Evolutionary conservation across 257 asterid species (phyloP), one percentile per base, ranked within the genome.

Genomic region (Fraxinus quadrangulata): DNA sequence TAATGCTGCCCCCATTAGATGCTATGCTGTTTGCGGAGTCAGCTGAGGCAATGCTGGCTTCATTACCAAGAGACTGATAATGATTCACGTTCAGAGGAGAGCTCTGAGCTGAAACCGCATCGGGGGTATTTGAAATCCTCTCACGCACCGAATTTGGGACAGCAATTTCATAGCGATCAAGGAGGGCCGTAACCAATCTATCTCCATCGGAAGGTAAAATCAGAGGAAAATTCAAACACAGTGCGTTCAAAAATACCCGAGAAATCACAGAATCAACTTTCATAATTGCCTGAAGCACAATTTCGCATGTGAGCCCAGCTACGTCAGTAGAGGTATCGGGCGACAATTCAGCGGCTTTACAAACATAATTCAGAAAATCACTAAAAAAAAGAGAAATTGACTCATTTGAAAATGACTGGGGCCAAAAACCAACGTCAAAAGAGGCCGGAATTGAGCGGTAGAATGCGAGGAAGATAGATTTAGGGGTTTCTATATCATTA

Each of bases 391-490:
- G 84, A 21, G 93, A 83, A 74, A 92, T 85, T 7, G 96, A 83
- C 67, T 89, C 98, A 2, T 70, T 19, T 9, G 91, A 78, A 74
- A 86, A 90, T 2, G 98, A 89, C 77, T 90, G 99, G 28, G 99
- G 99, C 99, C 99, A 96, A 83, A 93, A 96, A 39, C 80, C 74
- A 47, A 49, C 83, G 67, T 77, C 73, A 66, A 96, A 90, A 3
- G 97, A 90, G 1, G 85, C 79, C 9, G 97, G 97, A 86, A 93
- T 90, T 30, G 97, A 85, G 40, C 94, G 97, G 83, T 87, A 92
- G 72, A 96, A 93, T 21, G 96, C 97, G 23, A 96, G 81, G 51
- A 89, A 59, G 74, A 89, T 83, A 54, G 97, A 87, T 81, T 89
- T 93, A 68, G 97, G 96, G 2, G 92, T 85, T 65, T 86, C 91